Evolutionary conservation across 2,329 filamentous ascomycete species (phyloP).

Genomic region (Fusarium liriodendri): DNA sequence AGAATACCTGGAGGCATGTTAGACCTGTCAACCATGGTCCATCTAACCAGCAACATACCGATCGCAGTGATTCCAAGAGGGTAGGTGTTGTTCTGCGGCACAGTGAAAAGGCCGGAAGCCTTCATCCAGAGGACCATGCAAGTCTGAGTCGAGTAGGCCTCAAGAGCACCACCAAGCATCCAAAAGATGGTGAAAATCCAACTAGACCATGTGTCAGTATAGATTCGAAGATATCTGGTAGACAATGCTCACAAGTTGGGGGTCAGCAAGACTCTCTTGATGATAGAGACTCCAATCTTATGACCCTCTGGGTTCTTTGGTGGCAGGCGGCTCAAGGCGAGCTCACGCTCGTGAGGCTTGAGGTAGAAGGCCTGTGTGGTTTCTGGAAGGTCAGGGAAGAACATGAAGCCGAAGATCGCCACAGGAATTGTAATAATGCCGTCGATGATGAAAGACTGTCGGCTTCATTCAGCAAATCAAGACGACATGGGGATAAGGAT

Average conservation of each 20-base stretch:
- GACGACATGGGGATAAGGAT: background rate
- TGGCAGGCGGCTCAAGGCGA: slow-evolving; percentile 53
- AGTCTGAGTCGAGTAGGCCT: slow-evolving; percentile 43
- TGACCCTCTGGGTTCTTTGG: slow-evolving; percentile 41
- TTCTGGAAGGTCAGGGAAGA: slow-evolving; percentile 62
- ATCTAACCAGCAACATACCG: background rate
- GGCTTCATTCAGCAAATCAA: background rate
- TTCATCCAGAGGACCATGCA: slow-evolving; percentile 48
- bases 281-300: slow-evolving; percentile 35
- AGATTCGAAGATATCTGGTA: background rate
- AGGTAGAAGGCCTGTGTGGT: slow-evolving; percentile 50
- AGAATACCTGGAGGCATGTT: background rate
- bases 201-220: background rate
- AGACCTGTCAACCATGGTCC: rapidly evolving
- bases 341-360: slow-evolving; percentile 49
- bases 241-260: slow-evolving; percentile 33
- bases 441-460: background rate
- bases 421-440: slow-evolving; percentile 50
- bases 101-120: slow-evolving; percentile 39
- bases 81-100: slow-evolving; percentile 52
- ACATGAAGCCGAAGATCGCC: slow-evolving; percentile 61
- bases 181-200: slow-evolving; percentile 51
- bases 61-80: slow-evolving; percentile 49
- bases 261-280: slow-evolving; percentile 35
- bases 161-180: slow-evolving; percentile 48